These are phyloP conservation scores for Ustilago esculenta DNA, from an alignment of 1,284 basidiomycete species.

Conservation along the genomic window DNA sequence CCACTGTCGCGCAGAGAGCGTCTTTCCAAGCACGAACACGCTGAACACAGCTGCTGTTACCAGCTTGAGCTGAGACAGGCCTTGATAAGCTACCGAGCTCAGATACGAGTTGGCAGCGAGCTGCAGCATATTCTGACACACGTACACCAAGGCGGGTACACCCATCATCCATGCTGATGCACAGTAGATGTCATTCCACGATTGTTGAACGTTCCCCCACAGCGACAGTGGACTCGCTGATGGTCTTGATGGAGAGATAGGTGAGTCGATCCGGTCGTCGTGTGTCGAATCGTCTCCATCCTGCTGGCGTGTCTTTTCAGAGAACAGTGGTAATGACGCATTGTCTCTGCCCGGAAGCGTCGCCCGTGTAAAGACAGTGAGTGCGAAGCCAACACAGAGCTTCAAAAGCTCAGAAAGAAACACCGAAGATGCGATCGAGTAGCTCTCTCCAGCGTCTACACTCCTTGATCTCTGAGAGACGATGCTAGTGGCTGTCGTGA, in stretches of 20 bases:
- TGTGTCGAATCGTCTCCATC: background rate
- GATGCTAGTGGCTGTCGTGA: constrained; percentile 40
- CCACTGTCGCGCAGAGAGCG: constrained; percentile 29
- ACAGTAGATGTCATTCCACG: constrained; percentile 21
- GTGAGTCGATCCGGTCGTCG: background rate
- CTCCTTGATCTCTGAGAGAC: constrained; percentile 29
- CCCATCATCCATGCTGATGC: constrained; percentile 37
- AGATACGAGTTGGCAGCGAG: constrained; percentile 30
- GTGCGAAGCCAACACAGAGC: constrained; percentile 17
- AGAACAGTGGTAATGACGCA: constrained; percentile 22
- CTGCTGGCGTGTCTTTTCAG: constrained; percentile 10
- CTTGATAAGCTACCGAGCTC: constrained; percentile 39
- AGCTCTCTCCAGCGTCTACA: background rate
- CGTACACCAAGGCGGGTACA: constrained; percentile 35
- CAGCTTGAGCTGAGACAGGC: constrained; percentile 39
- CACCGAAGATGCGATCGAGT: constrained; percentile 33
- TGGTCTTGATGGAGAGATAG: background rate
- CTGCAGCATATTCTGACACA: constrained; percentile 43
- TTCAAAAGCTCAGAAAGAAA: constrained; percentile 40
- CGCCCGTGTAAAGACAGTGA: background rate
- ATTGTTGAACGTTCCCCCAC: background rate
- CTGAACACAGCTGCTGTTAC: constrained; percentile 39
- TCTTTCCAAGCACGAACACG: constrained; percentile 21
- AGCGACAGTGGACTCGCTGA: background rate
- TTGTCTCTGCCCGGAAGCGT: background rate